A percentile compares a stretch with the other conserved stretches of the same genome.
These are phyloP conservation scores for Cicer judaicum DNA, from an alignment of 306 rosid species.

Conservation along the genomic window DNA sequence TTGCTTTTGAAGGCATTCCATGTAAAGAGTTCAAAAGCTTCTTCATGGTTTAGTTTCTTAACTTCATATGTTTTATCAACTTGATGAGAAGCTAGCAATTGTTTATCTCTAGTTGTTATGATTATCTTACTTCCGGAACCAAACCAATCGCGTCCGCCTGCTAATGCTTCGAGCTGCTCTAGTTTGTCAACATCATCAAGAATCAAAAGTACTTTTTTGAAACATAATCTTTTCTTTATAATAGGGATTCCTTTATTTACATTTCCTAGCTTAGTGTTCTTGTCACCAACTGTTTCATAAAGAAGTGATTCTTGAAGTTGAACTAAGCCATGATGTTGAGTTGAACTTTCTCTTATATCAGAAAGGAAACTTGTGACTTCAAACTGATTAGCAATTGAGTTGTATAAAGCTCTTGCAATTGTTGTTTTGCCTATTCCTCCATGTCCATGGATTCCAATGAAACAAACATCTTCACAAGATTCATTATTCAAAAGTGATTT, in stretches of 20 bases:
- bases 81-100: conserved; percentile 22
- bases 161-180: conserved; percentile 50
- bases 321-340: conserved; percentile 11
- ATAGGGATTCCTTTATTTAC: conserved; percentile 52
- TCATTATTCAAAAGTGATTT: conserved; percentile 39
- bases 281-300: conserved; percentile 23
- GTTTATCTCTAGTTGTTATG: conserved; percentile 50
- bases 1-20: conserved; percentile 53
- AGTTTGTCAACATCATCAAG: conserved; percentile 41
- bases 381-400: conserved; percentile 30
- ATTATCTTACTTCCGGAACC: conserved; percentile 50
- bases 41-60: conserved; percentile 24
- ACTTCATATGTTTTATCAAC: conserved; percentile 29
- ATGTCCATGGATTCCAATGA: conserved; percentile 53
- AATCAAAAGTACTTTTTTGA: conserved; percentile 29
- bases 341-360: conserved; percentile 32
- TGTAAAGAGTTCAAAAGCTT: conserved; percentile 36
- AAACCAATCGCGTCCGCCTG: conserved; percentile 53
- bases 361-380: conserved; percentile 14
- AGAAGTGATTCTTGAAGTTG: conserved; percentile 34
- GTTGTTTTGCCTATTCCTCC: conserved; percentile 30
- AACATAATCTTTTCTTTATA: conserved; percentile 47
- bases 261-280: conserved; percentile 34
- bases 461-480: conserved; percentile 28
- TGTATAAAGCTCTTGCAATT: conserved; percentile 28